These are phyloP conservation scores for Neonothopanus nambi DNA, from an alignment of 1,284 basidiomycete species.

Conservation along the genomic window DNA sequence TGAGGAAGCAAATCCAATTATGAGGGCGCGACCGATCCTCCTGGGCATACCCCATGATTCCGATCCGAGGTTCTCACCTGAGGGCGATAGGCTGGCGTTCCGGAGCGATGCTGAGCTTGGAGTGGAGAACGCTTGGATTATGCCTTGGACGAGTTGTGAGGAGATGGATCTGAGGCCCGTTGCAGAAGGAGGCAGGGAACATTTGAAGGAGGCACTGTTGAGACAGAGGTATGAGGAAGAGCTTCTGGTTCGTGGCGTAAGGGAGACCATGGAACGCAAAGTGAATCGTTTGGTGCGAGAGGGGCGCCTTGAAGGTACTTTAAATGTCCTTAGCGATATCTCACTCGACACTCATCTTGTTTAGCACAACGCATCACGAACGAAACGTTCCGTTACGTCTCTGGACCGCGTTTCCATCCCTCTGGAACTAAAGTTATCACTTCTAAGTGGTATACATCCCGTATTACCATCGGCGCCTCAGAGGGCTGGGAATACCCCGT, in stretches of 20 bases:
- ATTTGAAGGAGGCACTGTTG: slow-evolving; percentile 35
- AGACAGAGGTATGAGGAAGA: slow-evolving; percentile 46
- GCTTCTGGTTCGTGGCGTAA: slow-evolving; percentile 47
- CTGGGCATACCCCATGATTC: slow-evolving; percentile 66
- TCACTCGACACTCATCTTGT: slow-evolving; percentile 1
- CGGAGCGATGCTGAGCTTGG: slow-evolving; percentile 71
- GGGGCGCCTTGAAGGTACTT: slow-evolving; percentile 54
- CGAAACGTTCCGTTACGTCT: slow-evolving; percentile 69
- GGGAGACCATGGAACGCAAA: slow-evolving; percentile 50
- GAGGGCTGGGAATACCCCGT: slow-evolving; percentile 69
- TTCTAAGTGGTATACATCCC: slow-evolving; percentile 72
- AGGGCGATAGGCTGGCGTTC: slow-evolving; percentile 60
- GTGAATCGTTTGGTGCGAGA: slow-evolving; percentile 54
- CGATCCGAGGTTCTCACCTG: slow-evolving; percentile 71
- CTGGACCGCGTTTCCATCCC: slow-evolving; percentile 69
- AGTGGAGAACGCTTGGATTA: slow-evolving; percentile 73
- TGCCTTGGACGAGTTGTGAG: slow-evolving; percentile 61
- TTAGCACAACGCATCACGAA: slow-evolving; percentile 67
- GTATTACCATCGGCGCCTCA: slow-evolving; percentile 63
- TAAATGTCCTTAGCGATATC: not conserved
- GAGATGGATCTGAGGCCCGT: slow-evolving; percentile 52
- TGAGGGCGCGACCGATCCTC: slow-evolving; percentile 51
- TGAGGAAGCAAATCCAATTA: slow-evolving; percentile 12
- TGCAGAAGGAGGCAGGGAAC: slow-evolving; percentile 16
- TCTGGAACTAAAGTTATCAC: slow-evolving; percentile 61